Conservation (phyloP, 371 early-diverging fungal species). For the Rhizopus microsporus region DNA sequence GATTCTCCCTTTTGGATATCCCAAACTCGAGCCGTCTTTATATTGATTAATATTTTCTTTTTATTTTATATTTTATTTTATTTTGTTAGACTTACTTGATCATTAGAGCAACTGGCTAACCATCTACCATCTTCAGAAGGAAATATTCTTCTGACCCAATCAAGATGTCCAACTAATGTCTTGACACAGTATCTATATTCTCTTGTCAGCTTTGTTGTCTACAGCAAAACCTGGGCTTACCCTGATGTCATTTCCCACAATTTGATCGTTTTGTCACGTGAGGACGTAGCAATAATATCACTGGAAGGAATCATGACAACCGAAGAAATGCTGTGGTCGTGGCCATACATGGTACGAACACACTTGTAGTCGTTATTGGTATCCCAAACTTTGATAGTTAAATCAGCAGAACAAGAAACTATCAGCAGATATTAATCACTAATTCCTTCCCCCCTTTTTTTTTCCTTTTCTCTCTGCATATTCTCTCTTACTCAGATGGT, state of each 20-base stretch:
- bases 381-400: slow-evolving; percentile 89
- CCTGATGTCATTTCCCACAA: slow-evolving; percentile 85
- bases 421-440: slow-evolving; percentile 1
- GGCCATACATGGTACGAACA: slow-evolving; percentile 80
- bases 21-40: slow-evolving; percentile 80
- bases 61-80: not conserved
- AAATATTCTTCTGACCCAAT: slow-evolving; percentile 81
- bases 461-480: no score
- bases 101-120: slow-evolving; percentile 75
- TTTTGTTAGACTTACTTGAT: slow-evolving; percentile 62
- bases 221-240: slow-evolving; percentile 29
- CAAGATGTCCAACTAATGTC: slow-evolving; percentile 76
- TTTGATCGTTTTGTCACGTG: slow-evolving; percentile 84
- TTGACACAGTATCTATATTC: slow-evolving; percentile 71
- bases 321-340: slow-evolving; percentile 86
- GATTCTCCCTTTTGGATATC: slow-evolving; percentile 69
- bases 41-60: not conserved
- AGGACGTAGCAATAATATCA: slow-evolving; percentile 77
- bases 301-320: slow-evolving; percentile 68
- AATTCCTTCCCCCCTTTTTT: not conserved
- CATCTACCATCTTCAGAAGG: slow-evolving; percentile 68
- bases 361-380: slow-evolving; percentile 79
- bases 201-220: not conserved
- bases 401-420: slow-evolving; percentile 85
- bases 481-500: slow-evolving; percentile 52